phyloP scores from a whole-genome alignment of 352 stramenopile species.

The Phytophthora lateralis region DNA sequence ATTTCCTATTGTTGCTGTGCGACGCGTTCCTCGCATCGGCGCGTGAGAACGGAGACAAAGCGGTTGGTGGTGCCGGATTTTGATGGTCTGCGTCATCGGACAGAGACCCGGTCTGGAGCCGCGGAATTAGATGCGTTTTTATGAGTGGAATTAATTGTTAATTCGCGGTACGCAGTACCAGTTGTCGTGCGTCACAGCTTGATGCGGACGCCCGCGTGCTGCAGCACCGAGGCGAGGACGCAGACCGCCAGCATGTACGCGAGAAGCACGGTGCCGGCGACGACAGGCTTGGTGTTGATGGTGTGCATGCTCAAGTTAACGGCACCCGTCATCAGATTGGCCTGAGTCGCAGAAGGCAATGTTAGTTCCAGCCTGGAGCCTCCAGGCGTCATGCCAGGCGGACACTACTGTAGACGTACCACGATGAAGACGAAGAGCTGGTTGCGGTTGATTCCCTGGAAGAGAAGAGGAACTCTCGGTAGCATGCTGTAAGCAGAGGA shows the following conservation, averaged over 20 bases:
- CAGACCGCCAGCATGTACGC: conserved; percentile 75
- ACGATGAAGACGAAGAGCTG: conserved; percentile 87
- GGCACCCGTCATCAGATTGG: conserved; percentile 77
- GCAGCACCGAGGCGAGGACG: conserved; percentile 57
- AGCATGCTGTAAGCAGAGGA: conserved; percentile 49
- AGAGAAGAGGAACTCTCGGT: conserved; percentile 68
- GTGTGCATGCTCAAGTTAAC: conserved; percentile 86
- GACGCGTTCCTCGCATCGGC: background rate
- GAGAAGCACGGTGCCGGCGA: conserved; percentile 52
- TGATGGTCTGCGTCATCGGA: conserved; percentile 19
- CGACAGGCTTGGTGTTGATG: conserved; percentile 56
- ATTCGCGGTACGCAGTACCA: conserved; percentile 16
- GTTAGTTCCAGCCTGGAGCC: too few species aligned
- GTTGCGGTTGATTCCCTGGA: conserved; percentile 78
- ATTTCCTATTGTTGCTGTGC: background rate
- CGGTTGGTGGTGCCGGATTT: conserved; percentile 20
- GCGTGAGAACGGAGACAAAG: background rate
- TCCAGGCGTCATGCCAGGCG: background rate
- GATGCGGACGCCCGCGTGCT: conserved; percentile 61
- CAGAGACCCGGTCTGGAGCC: conserved; percentile 16
- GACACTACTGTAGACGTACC: conserved; percentile 32
- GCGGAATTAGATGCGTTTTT: conserved; percentile 14
- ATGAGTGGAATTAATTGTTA: conserved; percentile 22
- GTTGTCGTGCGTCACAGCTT: conserved; percentile 48
- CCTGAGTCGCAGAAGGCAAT: conserved; percentile 33